Conservation (phyloP, 805 yeast species). For the Candida fluviatilis region DNA sequence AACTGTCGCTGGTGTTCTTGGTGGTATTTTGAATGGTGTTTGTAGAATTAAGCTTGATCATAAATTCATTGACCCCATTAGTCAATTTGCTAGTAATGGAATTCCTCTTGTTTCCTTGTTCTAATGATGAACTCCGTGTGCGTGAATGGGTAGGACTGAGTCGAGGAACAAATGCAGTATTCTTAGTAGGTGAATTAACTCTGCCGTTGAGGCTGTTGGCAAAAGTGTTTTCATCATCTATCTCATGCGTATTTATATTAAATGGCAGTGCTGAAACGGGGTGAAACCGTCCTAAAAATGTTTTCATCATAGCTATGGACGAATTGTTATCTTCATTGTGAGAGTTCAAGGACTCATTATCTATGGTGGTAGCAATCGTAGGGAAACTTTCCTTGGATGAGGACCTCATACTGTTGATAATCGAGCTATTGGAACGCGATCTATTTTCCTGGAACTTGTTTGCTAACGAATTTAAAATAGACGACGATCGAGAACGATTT, state of each 20-base stretch:
- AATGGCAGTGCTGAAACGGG: conserved; percentile 25
- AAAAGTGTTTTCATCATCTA: conserved; percentile 6
- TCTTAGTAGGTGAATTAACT: not conserved
- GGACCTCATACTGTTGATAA: conserved; percentile 16
- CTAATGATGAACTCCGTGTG: conserved; percentile 37
- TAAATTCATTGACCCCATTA: conserved; percentile 39
- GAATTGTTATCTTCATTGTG: conserved; percentile 17
- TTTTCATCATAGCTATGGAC: conserved; percentile 29
- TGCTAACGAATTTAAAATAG: conserved; percentile 33
- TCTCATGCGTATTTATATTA: conserved; percentile 9
- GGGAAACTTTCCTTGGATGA: conserved; percentile 25
- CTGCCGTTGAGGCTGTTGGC: conserved; percentile 1
- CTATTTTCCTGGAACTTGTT: conserved; percentile 28
- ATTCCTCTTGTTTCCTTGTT: conserved; percentile 22
- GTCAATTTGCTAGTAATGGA: conserved; percentile 36
- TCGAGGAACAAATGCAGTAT: conserved; percentile 21
- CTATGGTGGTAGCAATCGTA: conserved; percentile 13
- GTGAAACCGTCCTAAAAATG: conserved; percentile 32
- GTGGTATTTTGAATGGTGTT: conserved; percentile 5
- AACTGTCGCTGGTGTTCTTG: conserved; percentile 22
- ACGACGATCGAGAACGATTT: conserved; percentile 34
- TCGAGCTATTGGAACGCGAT: conserved; percentile 31
- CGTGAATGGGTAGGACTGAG: conserved; percentile 34
- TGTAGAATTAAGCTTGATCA: conserved; percentile 33
- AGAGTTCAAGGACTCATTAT: conserved; percentile 8